Conservation (phyloP, 202 grass and related monocot genomes). For the Carex sylvatica region DNA sequence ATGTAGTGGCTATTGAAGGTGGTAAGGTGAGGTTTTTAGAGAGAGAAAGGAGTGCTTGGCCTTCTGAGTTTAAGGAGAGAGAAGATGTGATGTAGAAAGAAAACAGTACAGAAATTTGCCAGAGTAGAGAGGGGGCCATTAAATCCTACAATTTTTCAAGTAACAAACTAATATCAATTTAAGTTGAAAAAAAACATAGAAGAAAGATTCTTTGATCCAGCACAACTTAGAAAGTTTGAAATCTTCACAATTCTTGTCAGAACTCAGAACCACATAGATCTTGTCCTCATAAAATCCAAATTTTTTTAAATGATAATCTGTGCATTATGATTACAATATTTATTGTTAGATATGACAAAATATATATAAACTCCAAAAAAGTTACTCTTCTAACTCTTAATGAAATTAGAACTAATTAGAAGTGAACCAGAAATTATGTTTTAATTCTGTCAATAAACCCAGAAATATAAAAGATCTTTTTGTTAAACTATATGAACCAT, state of each 20-base stretch:
- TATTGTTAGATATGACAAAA: neutral
- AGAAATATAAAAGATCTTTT: neutral
- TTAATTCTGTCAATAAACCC: neutral
- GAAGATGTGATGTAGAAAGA: conserved; percentile 30
- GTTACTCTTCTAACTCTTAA: neutral
- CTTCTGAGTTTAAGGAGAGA: conserved; percentile 59
- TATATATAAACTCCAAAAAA: neutral
- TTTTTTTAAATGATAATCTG: neutral
- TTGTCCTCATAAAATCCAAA: neutral
- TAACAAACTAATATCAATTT: neutral
- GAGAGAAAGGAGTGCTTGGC: conserved; percentile 51
- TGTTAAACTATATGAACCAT: neutral
- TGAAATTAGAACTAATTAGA: neutral
- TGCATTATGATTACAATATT: neutral
- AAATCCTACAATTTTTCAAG: conserved; percentile 17
- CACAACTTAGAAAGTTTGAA: neutral
- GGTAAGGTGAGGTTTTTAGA: conserved; percentile 53
- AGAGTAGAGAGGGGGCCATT: conserved; percentile 36
- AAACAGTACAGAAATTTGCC: conserved; percentile 32
- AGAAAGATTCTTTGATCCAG: neutral
- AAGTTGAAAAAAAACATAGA: neutral
- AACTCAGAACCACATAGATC: neutral
- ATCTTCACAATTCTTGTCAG: neutral
- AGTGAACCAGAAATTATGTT: neutral
- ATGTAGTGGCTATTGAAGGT: conserved; percentile 34